Evolutionary conservation across 805 yeast species (phyloP), one percentile per base, ranked within the genome.

Genomic region (Lipomyces mesembrius): DNA sequence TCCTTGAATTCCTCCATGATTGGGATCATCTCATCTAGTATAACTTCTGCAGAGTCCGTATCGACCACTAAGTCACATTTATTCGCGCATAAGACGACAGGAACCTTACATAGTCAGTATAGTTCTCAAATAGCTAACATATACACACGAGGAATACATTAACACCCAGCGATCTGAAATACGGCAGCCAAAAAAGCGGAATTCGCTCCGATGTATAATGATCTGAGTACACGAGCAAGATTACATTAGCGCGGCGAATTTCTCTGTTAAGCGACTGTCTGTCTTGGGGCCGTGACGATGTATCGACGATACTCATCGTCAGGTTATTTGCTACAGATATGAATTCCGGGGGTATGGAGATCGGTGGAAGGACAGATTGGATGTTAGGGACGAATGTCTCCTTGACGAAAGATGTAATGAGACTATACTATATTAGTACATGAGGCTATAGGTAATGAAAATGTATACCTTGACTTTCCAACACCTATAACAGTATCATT

Each of bases 141-240:
- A 9, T 29, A 12, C 29, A 20, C 8, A 3, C 37, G 5, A n/a
- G 7, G 4, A 11, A 14, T 55, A 71, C 77, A 75, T 95, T 95
- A 65, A 94, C 92, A 2, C 99, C 99, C 84, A 92, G 82, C 0
- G 97, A 91, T 68, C 99, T 83, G 74, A 95, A 89, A 82, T 89
- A 85, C 61, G 96, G 95, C 84, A 95, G 88, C 99, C 99, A 95
- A 77, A 92, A 92, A 29, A 94, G 80, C 2, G 97, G 87, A 3
- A 95, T 86, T 58, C 98, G 83, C 76, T 95, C 98, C 75, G 92
- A 95, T 0, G 98, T 92, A 75, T 92, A 95, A 74, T 92, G 97
- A 75, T 93, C 98, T 2, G 95, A 85, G 75, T 93, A 95, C 0
- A 95, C 92, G n/a, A 95, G 83, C 94, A 97, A 90, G 1, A 95